Evolutionary conservation across 2,329 filamentous ascomycete species (phyloP).

Genomic region (Ophiostoma pallidulum): DNA sequence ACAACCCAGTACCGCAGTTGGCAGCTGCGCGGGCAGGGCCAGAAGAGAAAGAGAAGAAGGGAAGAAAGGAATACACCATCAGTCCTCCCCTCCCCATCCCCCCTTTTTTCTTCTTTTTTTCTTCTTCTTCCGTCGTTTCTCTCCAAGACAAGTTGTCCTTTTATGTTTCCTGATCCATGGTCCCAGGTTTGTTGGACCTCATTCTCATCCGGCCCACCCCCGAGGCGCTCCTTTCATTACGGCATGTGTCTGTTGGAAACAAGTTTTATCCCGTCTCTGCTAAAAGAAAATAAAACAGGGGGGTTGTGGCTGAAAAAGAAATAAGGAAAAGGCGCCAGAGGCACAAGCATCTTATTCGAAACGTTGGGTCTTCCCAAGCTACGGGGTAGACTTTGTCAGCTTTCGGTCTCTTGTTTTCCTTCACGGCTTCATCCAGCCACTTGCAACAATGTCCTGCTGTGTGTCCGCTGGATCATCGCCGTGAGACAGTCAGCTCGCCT

Average conservation of each 20-base stretch:
- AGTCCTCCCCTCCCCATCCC: too few species aligned
- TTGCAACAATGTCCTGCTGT: background rate
- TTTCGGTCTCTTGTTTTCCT: too few species aligned
- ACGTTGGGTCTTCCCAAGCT: too few species aligned
- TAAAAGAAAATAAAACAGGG: too few species aligned
- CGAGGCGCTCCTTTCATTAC: conserved; percentile 5
- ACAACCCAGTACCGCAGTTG: conserved; percentile 8
- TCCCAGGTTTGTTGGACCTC: background rate
- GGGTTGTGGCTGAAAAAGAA: too few species aligned
- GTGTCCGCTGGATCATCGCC: background rate
- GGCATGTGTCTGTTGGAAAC: conserved; percentile 5
- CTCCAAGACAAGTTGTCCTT: background rate
- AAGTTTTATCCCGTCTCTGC: background rate
- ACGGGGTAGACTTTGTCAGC: too few species aligned
- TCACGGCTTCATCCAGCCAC: too few species aligned
- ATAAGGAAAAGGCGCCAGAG: too few species aligned
- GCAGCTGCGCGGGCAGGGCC: background rate
- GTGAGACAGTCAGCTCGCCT: background rate
- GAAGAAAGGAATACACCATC: too few species aligned
- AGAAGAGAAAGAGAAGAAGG: background rate
- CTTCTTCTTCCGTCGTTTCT: background rate
- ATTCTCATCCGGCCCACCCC: background rate
- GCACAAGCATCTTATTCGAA: too few species aligned
- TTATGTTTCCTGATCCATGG: too few species aligned
- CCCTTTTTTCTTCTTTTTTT: background rate